These are phyloP conservation scores for Ananas comosus DNA, from an alignment of 176 grass and related monocot species.

Conservation along the genomic window DNA sequence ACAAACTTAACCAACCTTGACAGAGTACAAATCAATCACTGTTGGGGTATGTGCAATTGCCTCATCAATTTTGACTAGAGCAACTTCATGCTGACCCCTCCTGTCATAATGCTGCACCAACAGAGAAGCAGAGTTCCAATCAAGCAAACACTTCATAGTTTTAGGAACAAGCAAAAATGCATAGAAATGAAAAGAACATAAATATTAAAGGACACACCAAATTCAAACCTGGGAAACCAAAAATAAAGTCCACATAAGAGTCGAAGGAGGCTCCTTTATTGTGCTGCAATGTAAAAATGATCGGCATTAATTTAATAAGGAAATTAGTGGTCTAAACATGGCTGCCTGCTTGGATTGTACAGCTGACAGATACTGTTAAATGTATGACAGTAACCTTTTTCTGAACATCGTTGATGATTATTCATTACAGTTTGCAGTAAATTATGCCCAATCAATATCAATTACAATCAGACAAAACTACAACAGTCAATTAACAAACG, in stretches of 20 bases:
- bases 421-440: background rate
- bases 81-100: constrained; percentile 61
- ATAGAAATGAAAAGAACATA: constrained; percentile 1
- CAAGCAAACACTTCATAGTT: background rate
- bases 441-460: background rate
- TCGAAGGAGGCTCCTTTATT: constrained; percentile 84
- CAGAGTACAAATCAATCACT: constrained; percentile 97
- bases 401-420: background rate
- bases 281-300: constrained; percentile 33
- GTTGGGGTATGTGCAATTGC: constrained; percentile 92
- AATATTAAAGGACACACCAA: constrained; percentile 18
- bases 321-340: constrained; percentile 1
- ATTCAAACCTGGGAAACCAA: constrained; percentile 85
- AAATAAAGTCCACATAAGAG: constrained; percentile 84
- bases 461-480: too few species aligned
- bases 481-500: too few species aligned
- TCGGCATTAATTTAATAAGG: background rate
- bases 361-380: background rate
- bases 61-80: constrained; percentile 84
- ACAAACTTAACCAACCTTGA: constrained; percentile 42
- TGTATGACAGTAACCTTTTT: background rate
- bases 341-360: background rate
- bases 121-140: constrained; percentile 9
- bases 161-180: constrained; percentile 4
- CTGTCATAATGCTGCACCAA: constrained; percentile 87